These are phyloP conservation scores for Karstenula rhodostoma DNA, from an alignment of 2,329 filamentous ascomycete genomes.

Conservation along the genomic window DNA sequence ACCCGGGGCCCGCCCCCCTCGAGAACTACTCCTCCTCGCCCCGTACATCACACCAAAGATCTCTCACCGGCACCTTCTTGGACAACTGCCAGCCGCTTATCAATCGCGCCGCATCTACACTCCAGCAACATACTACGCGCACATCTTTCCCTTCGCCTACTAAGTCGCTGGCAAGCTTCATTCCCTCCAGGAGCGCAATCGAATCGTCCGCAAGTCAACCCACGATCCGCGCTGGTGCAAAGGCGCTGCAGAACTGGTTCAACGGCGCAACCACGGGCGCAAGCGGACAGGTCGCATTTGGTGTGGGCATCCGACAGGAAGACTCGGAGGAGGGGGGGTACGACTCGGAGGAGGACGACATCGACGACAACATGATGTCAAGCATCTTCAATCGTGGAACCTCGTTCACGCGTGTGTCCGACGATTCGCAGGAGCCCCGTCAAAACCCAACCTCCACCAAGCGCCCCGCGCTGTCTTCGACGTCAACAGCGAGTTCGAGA, in stretches of 20 bases:
- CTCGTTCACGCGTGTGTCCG: conserved; percentile 34
- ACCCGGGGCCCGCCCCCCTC: conserved; percentile 40
- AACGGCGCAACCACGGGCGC: conserved; percentile 62
- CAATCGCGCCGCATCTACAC: conserved; percentile 44
- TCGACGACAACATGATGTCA: conserved; percentile 41
- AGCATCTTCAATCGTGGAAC: conserved; percentile 45
- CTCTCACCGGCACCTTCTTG: conserved; percentile 47
- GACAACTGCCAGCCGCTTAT: conserved; percentile 48
- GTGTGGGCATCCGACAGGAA: conserved; percentile 33
- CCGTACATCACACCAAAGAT: conserved; percentile 41
- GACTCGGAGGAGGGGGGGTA: conserved; percentile 37
- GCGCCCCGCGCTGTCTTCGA: conserved; percentile 31
- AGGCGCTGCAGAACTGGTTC: conserved; percentile 60
- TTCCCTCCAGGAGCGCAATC: conserved; percentile 42
- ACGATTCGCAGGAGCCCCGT: conserved; percentile 30
- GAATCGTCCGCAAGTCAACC: conserved; percentile 44
- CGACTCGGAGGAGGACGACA: conserved; percentile 37
- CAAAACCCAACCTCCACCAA: conserved; percentile 29
- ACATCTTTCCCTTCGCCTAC: conserved; percentile 47
- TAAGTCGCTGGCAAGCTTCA: conserved; percentile 51
- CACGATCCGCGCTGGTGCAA: conserved; percentile 35
- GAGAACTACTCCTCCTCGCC: conserved; percentile 34
- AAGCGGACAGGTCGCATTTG: conserved; percentile 59
- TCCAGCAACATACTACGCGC: conserved; percentile 50
- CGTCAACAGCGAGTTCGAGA: conserved; percentile 39